Base-by-base conservation (phyloP, 345 rosid genomes). In the Hibiscus trionum region DNA sequence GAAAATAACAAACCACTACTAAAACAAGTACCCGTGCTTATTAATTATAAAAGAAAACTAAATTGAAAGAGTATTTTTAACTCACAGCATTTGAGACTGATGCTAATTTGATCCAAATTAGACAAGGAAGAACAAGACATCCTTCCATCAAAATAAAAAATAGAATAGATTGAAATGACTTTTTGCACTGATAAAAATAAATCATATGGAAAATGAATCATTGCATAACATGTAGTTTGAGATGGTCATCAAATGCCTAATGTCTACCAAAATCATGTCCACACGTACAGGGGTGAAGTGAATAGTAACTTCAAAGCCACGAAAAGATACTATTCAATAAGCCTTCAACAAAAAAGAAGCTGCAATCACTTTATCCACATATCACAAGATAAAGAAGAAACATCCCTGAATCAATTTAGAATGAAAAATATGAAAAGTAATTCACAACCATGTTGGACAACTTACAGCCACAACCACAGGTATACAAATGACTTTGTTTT, bases 381-480 rank as follows among this genome's bases (percentile, higher is more conserved):
- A 7, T 39, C 42, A 49, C 4, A 66, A 49, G 24, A 68, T 26
- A 7, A 44, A 46, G 59, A 50, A 29, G 24, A 9, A 27, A 29
- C 24, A 46, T 7, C 12, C 35, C 19, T 26, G 11, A 46, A 66
- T 46, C 35, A 1, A 66, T 12, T 50, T 50, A 50, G 59, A 5
- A 47, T 33, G 5, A 49, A 4, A 17, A 49, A 7, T 29, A 33
- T 61, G 62, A 61, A 58, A 15, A 72, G 26, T 33, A 58, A 24
- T 57, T 57, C 65, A 49, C 9, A 68, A 31, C 58, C 0, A 57
- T 71, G n/a, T 35, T 26, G 65, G 60, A 53, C 3, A 70, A 86
- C 97, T 90, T 88, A 95, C 99, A 37, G 89, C 99, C 70, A 95
- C 96, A 67, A 93, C 85, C 21, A 80, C 87, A 56, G 99, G 98